Base-by-base conservation (phyloP, 2,329 filamentous ascomycete species). In the Xylariaceae sp. region DNA sequence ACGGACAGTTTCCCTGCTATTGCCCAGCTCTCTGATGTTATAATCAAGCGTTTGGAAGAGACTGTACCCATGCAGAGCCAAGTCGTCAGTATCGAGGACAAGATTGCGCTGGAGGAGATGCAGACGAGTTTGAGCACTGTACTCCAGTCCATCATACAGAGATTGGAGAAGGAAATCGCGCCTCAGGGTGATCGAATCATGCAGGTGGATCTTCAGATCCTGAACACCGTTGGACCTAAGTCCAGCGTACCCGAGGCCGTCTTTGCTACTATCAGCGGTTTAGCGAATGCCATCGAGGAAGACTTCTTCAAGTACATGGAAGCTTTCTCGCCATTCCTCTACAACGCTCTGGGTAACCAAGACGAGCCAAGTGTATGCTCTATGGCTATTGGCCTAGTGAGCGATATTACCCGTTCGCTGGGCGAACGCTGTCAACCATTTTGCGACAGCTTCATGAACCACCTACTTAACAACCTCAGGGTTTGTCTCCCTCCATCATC, bases 291-390 rank as follows among this genome's bases (percentile, higher is more conserved):
- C 45, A 82, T 97, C 70, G 92, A 97, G 72, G 90, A 92, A 57
- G 91, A 93, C 67, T 99, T 99, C 74, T 80, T 88, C 73, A 94
- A 95, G 79, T 99, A 99, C 80, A 97, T 99, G 93, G 91, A 96
- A 48, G 85, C 90, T 1, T 99, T 99, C 76, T 82, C 87, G 50
- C 92, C 92, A 8, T 97, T 91, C 84, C 80, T 99, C 53, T 94
- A 94, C 82, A 95, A 91, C 68, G 94, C 94, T 34, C 86, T 99
- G 35, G 88, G 88, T 71, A 97, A 97, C 80, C 92, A 96, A 73
- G 93, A 99, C 66, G 94, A 97, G 78, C 89, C 92, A 42, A 89
- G 87, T 74, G 83, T 97, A 63, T 97, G 94, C 81, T 88, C 93
- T 51, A 95, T 97, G 87, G 93, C 94, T 69, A 97, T 99, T 74